phyloP scores from a whole-genome alignment of 2,329 filamentous ascomycete species.

The Alternaria viburni region DNA sequence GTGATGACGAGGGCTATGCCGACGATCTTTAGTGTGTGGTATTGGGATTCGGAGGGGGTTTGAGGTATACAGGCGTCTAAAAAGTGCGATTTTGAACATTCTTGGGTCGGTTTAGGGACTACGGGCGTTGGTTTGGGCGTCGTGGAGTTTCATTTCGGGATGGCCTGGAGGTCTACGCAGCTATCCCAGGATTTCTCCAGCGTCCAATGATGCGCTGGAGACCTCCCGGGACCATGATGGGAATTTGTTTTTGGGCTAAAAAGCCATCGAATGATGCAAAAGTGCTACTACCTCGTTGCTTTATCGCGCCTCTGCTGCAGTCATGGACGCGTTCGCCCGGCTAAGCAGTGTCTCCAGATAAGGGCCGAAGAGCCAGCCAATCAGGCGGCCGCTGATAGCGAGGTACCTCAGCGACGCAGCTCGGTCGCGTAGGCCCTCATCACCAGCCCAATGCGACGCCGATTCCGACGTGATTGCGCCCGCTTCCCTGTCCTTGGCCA shows the following conservation, averaged over 20 bases:
- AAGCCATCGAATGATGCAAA: neutral
- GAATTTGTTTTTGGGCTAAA: neutral
- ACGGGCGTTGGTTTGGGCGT: neutral
- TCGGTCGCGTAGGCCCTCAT: conserved; percentile 2
- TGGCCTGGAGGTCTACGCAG: neutral
- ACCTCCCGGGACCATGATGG: neutral
- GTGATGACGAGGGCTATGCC: conserved; percentile 41
- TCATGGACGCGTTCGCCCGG: conserved; percentile 3
- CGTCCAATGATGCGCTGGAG: neutral
- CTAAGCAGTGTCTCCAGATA: conserved; percentile 5
- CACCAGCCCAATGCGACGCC: conserved; percentile 16
- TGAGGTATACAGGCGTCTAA: neutral
- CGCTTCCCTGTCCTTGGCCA: conserved; percentile 12
- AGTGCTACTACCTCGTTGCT: neutral
- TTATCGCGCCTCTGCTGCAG: conserved; percentile 1
- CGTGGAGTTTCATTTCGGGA: neutral
- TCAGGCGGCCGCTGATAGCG: conserved; percentile 8
- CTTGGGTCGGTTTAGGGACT: neutral
- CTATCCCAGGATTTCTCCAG: neutral
- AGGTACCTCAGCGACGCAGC: neutral
- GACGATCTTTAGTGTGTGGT: conserved; percentile 29
- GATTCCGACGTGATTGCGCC: conserved; percentile 10
- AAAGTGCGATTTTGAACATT: neutral
- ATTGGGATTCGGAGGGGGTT: neutral
- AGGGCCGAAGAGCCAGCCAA: conserved; percentile 11